Evolutionary conservation across 768 basidiomycete genomes (phyloP).

Genomic region (Tylopilus sp.): DNA sequence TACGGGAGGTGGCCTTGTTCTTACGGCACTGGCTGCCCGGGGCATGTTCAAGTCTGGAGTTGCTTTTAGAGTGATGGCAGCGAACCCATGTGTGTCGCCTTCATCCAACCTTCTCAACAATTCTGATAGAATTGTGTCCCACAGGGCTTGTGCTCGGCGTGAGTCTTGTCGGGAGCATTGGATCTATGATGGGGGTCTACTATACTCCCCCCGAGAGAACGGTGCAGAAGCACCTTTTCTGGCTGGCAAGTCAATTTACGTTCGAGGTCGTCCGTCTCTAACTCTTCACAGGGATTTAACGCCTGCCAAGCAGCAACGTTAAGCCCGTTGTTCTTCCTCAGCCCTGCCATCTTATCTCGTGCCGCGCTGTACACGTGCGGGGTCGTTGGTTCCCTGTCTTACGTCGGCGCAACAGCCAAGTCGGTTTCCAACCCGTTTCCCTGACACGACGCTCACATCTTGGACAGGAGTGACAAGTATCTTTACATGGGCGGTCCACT

Average conservation of each 20-base stretch:
- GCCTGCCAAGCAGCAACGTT: slow-evolving; percentile 83
- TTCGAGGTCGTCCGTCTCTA: neutral
- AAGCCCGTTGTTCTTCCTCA: slow-evolving; percentile 86
- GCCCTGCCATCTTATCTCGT: slow-evolving; percentile 78
- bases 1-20: slow-evolving; percentile 71
- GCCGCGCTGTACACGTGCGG: slow-evolving; percentile 88
- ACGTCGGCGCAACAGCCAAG: slow-evolving; percentile 86
- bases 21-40: slow-evolving; percentile 81
- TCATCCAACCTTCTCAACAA: neutral
- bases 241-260: slow-evolving; percentile 52
- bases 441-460: neutral
- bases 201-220: slow-evolving; percentile 77
- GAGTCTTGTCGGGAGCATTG: slow-evolving; percentile 75
- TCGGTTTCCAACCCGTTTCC: slow-evolving; percentile 25
- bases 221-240: slow-evolving; percentile 74
- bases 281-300: slow-evolving; percentile 64
- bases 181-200: slow-evolving; percentile 79
- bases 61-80: slow-evolving; percentile 72
- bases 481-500: slow-evolving; percentile 85
- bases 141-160: slow-evolving; percentile 79
- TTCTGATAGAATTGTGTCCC: slow-evolving; percentile 1
- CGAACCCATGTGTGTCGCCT: slow-evolving; percentile 69
- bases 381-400: slow-evolving; percentile 81
- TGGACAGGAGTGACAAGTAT: slow-evolving; percentile 68
- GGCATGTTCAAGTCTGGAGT: slow-evolving; percentile 66